Percentiles rank a stretch among this genome's conserved stretches.
phyloP scores from a whole-genome alignment of 1,284 basidiomycete genomes.

The Paramarasmius palmivorus region DNA sequence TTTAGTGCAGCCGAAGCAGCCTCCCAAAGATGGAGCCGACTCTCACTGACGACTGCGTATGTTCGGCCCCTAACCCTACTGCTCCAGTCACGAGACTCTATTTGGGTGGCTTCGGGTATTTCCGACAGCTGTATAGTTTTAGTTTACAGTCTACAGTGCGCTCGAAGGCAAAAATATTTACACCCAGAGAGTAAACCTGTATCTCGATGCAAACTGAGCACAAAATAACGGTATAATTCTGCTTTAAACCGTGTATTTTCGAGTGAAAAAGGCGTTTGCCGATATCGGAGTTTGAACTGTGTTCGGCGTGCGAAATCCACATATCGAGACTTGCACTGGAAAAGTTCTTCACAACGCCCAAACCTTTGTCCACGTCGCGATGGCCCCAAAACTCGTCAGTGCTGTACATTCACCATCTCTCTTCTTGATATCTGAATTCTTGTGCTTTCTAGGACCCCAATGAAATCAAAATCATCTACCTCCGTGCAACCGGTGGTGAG shows the following conservation, averaged over 20 bases:
- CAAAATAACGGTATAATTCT: no score
- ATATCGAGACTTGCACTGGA: background rate
- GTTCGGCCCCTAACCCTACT: no score
- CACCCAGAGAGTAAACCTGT: no score
- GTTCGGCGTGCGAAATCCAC: background rate
- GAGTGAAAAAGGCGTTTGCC: background rate
- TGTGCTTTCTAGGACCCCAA: constrained; percentile 70
- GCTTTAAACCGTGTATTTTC: no score
- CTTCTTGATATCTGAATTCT: constrained; percentile 17
- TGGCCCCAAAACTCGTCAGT: constrained; percentile 81
- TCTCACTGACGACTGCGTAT: no score
- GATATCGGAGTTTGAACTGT: constrained; percentile 7
- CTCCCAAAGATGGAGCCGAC: no score
- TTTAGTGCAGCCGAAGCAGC: background rate
- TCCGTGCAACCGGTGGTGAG: constrained; percentile 99
- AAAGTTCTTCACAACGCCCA: constrained; percentile 8
- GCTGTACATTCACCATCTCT: background rate
- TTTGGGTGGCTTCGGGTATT: no score
- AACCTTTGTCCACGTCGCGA: constrained; percentile 32
- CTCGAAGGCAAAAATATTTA: no score
- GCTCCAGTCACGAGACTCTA: no score
- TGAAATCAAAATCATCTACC: constrained; percentile 99
- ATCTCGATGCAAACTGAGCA: no score
- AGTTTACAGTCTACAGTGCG: no score
- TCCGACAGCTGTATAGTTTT: no score